A percentile compares a stretch with the other conserved stretches of the same genome.
Evolutionary conservation across 108 stramenopile species (phyloP).

Genomic region (Skeletonema tropicum): DNA sequence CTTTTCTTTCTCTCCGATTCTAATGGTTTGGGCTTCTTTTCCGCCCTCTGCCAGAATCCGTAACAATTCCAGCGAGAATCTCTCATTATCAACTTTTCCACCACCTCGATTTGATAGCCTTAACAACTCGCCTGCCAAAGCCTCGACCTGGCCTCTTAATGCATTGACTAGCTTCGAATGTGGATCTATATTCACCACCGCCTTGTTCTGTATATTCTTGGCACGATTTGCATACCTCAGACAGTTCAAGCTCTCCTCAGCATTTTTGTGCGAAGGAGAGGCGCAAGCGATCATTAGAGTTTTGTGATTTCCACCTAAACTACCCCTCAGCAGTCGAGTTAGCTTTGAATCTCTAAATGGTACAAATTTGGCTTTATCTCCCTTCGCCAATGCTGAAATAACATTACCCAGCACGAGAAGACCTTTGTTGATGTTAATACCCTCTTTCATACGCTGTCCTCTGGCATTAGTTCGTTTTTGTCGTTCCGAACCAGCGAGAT

Average conservation of each 20-base stretch:
- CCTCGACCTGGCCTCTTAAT: slow-evolving; percentile 50
- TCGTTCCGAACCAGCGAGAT: slow-evolving; percentile 82
- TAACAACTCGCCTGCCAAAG: slow-evolving; percentile 63
- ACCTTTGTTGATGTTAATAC: slow-evolving; percentile 96
- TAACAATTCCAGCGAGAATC: slow-evolving; percentile 51
- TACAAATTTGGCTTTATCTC: slow-evolving; percentile 82
- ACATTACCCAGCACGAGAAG: slow-evolving; percentile 96
- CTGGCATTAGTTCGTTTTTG: slow-evolving; percentile 58
- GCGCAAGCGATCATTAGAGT: slow-evolving; percentile 98
- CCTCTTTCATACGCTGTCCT: slow-evolving; percentile 84
- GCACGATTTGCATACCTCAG: slow-evolving; percentile 92
- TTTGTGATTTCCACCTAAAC: slow-evolving; percentile 96
- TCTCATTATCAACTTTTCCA: slow-evolving; percentile 45
- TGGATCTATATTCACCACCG: slow-evolving; percentile 76
- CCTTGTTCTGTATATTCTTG: slow-evolving; percentile 80
- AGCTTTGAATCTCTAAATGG: slow-evolving; percentile 97
- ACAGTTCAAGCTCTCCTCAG: slow-evolving; percentile 91
- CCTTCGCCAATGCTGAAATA: slow-evolving; percentile 92
- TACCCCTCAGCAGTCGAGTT: slow-evolving; percentile 86
- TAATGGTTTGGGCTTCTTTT: slow-evolving; percentile 20
- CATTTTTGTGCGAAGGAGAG: slow-evolving; percentile 77
- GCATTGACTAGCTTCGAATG: slow-evolving; percentile 54
- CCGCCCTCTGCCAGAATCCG: slow-evolving; percentile 52
- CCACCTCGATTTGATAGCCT: slow-evolving; percentile 40
- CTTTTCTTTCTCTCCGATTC: slow-evolving; percentile 12